phyloP scores from a whole-genome alignment of 169 alveolate genomes.

The Plasmodium malariae region DNA sequence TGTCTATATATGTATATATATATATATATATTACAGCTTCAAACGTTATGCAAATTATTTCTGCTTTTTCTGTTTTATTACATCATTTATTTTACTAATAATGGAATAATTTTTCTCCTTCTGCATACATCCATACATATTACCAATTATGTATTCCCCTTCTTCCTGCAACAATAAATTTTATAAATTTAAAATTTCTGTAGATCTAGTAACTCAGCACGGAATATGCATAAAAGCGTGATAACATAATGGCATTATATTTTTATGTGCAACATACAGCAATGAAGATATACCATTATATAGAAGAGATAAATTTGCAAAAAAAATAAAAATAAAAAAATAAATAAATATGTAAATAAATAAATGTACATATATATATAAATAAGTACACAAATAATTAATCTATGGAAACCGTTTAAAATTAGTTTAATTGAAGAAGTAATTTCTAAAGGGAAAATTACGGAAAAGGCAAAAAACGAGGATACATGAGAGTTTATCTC shows the following conservation, averaged over 20 bases:
- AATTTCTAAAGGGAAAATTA: not conserved
- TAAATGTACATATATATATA: not conserved
- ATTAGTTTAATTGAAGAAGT: not conserved
- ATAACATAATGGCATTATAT: too few species aligned
- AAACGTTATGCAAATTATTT: not conserved
- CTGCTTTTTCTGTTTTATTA: conserved; percentile 15
- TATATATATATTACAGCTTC: not conserved
- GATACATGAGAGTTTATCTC: conserved; percentile 43
- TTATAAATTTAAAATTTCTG: not conserved
- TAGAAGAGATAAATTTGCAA: too few species aligned
- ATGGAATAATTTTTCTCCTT: conserved; percentile 66
- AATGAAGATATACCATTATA: too few species aligned
- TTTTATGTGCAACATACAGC: too few species aligned
- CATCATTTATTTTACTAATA: conserved; percentile 47
- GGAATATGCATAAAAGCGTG: too few species aligned
- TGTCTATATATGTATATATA: not conserved
- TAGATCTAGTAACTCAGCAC: not conserved
- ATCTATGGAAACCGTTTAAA: too few species aligned
- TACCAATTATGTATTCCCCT: conserved; percentile 70
- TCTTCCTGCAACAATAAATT: conserved; percentile 52
- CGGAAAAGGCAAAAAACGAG: conserved; percentile 69
- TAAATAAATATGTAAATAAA: not conserved
- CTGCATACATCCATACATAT: conserved; percentile 65
- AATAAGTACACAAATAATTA: too few species aligned
- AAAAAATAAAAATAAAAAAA: too few species aligned